phyloP scores from a whole-genome alignment of 345 rosid species.

The Camelina sativa region DNA sequence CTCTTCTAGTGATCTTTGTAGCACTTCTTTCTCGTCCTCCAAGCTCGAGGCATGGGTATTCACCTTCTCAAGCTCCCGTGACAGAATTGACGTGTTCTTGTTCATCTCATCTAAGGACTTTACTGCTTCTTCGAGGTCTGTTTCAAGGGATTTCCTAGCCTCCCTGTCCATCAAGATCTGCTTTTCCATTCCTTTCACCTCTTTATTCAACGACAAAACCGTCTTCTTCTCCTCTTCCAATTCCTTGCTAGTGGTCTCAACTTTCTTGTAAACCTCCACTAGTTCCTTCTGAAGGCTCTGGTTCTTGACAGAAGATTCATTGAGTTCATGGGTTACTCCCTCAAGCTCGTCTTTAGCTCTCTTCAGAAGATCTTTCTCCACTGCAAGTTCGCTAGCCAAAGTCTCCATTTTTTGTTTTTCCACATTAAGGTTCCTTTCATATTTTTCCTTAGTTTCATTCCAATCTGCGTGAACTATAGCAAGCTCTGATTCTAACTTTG shows the following conservation, averaged over 20 bases:
- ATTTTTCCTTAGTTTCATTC: conserved; percentile 50
- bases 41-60: conserved; percentile 60
- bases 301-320: conserved; percentile 52
- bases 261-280: conserved; percentile 60
- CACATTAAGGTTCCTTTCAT: conserved; percentile 55
- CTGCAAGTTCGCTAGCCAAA: conserved; percentile 57
- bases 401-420: conserved; percentile 51
- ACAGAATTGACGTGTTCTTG: conserved; percentile 62
- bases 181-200: conserved; percentile 66
- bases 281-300: conserved; percentile 64
- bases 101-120: conserved; percentile 89
- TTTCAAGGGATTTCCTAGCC: conserved; percentile 69
- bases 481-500: conserved; percentile 71
- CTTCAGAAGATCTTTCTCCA: conserved; percentile 57
- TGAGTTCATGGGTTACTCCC: conserved; percentile 51
- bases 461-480: conserved; percentile 55
- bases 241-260: conserved; percentile 61
- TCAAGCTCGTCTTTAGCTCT: conserved; percentile 58
- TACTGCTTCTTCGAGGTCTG: conserved; percentile 82
- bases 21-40: conserved; percentile 81
- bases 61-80: conserved; percentile 67
- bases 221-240: conserved; percentile 58
- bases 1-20: conserved; percentile 69
- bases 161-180: conserved; percentile 68
- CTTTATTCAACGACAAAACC: conserved; percentile 59